Conservation (phyloP, 2,329 filamentous ascomycete genomes). For the Fulvia fulva region DNA sequence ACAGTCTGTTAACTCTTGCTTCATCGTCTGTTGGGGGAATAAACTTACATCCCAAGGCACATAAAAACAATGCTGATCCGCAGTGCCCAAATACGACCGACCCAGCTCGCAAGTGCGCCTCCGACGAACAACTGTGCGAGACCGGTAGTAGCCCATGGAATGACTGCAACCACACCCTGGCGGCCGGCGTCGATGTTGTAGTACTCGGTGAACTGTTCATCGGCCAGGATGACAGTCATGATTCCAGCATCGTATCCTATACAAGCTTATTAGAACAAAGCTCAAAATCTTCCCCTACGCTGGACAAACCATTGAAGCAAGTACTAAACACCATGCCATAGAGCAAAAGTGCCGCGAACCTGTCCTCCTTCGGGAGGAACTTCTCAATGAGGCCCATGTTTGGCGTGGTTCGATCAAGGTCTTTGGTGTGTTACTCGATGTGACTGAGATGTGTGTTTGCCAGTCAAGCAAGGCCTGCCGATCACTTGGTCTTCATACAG, state of each 20-base stretch:
- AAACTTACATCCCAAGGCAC: constrained; percentile 37
- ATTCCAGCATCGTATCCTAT: constrained; percentile 40
- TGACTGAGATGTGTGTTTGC: too few relatives aligned
- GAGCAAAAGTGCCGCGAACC: constrained; percentile 36
- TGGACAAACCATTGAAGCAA: constrained; percentile 38
- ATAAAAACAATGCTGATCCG: constrained; percentile 39
- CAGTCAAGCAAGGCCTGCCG: background rate
- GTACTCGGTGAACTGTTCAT: constrained; percentile 41
- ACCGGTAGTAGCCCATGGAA: constrained; percentile 42
- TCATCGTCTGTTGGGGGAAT: background rate
- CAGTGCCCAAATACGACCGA: constrained; percentile 40
- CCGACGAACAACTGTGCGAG: constrained; percentile 41
- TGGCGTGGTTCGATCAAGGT: too few relatives aligned
- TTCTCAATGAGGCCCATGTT: constrained; percentile 33
- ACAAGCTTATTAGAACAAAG: background rate
- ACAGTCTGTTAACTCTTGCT: background rate
- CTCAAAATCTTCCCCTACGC: background rate
- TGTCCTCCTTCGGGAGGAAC: constrained; percentile 39
- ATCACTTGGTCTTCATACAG: background rate
- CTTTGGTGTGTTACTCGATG: too few relatives aligned
- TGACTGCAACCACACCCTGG: constrained; percentile 40
- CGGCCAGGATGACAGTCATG: constrained; percentile 44
- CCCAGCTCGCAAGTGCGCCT: constrained; percentile 36
- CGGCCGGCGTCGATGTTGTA: constrained; percentile 36
- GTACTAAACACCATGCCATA: constrained; percentile 41